Conservation (phyloP, 495 filamentous ascomycete species). For the Hypoxylon subgilvum region DNA sequence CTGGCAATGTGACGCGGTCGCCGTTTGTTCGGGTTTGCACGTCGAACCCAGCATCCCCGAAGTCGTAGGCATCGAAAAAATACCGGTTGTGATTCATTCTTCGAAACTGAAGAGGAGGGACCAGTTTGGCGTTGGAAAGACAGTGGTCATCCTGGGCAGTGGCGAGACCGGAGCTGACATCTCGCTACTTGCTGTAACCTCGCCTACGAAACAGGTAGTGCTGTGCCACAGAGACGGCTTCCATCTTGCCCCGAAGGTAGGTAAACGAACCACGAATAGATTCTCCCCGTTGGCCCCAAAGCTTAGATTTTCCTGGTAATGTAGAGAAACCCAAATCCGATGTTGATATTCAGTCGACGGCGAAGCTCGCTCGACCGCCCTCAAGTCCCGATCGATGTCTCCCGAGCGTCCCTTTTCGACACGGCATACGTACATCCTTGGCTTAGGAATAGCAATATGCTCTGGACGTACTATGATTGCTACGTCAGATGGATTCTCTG, state of each 20-base stretch:
- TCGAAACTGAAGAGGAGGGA: constrained; percentile 44
- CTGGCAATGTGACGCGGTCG: constrained; percentile 46
- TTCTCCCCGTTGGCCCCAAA: constrained; percentile 1
- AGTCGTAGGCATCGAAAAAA: constrained; percentile 44
- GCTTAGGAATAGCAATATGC: constrained; percentile 32
- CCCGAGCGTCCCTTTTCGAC: constrained; percentile 54
- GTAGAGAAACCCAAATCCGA: constrained; percentile 37
- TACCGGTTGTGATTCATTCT: constrained; percentile 46
- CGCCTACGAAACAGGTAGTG: constrained; percentile 45
- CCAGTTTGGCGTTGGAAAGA: constrained; percentile 43
- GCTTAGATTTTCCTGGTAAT: constrained; percentile 1
- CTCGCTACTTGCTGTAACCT: constrained; percentile 47
- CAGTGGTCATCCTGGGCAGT: constrained; percentile 46
- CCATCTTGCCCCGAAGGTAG: constrained; percentile 45
- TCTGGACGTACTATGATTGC: constrained; percentile 38
- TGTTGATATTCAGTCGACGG: constrained; percentile 17
- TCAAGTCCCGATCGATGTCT: constrained; percentile 52
- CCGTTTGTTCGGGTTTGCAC: constrained; percentile 49
- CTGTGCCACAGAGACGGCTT: constrained; percentile 51
- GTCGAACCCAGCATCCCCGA: constrained; percentile 44
- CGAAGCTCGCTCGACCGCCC: constrained; percentile 29
- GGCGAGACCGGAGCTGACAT: constrained; percentile 51
- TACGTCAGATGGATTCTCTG: constrained; percentile 30
- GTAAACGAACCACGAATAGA: constrained; percentile 15
- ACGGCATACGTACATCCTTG: constrained; percentile 55